These are phyloP conservation scores for Irpex sp. DNA, from an alignment of 1,284 basidiomycete genomes.

Conservation along the genomic window DNA sequence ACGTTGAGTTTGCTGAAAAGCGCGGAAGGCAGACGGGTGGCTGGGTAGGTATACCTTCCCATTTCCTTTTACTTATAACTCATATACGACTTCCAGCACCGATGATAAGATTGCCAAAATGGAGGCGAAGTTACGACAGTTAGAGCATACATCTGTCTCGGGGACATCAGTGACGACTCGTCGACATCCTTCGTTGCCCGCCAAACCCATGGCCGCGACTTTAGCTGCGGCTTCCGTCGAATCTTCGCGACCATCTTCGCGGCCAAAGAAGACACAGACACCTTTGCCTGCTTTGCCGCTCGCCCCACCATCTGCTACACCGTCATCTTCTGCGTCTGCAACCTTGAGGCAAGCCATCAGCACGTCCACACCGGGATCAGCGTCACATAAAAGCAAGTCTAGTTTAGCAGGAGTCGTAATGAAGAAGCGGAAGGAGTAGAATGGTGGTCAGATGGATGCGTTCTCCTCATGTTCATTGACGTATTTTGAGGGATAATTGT, in stretches of 20 bases:
- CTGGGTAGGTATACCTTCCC: slow-evolving; percentile 50
- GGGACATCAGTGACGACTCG: slow-evolving; percentile 31
- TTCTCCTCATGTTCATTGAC: too few relatives aligned
- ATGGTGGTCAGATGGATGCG: too few relatives aligned
- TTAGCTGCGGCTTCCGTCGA: not conserved
- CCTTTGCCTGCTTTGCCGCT: slow-evolving; percentile 9
- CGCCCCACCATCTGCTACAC: not conserved
- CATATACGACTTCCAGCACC: slow-evolving; percentile 46
- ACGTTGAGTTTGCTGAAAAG: slow-evolving; percentile 87
- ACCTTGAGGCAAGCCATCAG: not conserved
- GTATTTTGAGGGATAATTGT: too few relatives aligned
- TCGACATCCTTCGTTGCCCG: slow-evolving; percentile 42
- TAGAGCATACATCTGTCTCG: slow-evolving; percentile 44
- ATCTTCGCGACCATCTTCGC: not conserved
- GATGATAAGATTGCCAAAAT: slow-evolving; percentile 89
- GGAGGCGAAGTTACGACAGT: slow-evolving; percentile 89
- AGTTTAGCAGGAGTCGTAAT: slow-evolving; percentile 6
- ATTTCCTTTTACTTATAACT: too few relatives aligned
- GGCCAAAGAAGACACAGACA: not conserved
- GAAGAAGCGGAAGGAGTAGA: slow-evolving; percentile 10
- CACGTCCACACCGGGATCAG: not conserved
- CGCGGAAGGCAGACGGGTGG: slow-evolving; percentile 45
- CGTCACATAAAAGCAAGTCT: not conserved
- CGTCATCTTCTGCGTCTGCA: not conserved
- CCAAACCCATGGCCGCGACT: slow-evolving; percentile 34